These are phyloP conservation scores for Thymus mandschuricus DNA, from an alignment of 257 asterid species.

Conservation along the genomic window DNA sequence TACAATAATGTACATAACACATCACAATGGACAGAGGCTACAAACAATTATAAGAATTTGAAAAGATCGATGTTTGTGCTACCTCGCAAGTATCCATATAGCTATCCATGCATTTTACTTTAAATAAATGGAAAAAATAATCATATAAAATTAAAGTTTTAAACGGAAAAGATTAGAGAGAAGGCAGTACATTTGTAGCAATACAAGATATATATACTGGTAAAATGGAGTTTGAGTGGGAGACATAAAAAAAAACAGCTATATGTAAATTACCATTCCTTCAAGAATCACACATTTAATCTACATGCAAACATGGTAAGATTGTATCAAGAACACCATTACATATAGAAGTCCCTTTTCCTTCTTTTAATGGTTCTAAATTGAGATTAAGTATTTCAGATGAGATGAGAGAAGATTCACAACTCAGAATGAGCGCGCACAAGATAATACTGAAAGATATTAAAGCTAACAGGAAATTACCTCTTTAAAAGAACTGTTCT, in stretches of 20 bases:
- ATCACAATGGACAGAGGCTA: slow-evolving; percentile 2
- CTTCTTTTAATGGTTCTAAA: not conserved
- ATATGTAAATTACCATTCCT: not conserved
- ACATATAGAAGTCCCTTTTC: not conserved
- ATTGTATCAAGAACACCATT: not conserved
- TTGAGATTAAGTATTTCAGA: not conserved
- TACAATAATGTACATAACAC: not conserved
- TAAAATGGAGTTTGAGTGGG: too few relatives aligned
- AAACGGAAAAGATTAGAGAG: not conserved
- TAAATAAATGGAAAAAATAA: too few relatives aligned
- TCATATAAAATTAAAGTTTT: not conserved
- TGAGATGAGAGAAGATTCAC: not conserved
- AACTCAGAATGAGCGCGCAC: not conserved
- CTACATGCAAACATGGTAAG: not conserved
- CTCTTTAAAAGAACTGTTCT: slow-evolving; percentile 93
- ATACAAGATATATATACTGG: not conserved
- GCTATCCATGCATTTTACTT: not conserved
- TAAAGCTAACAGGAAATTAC: slow-evolving; percentile 46
- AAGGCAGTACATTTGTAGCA: not conserved
- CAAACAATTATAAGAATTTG: slow-evolving; percentile 1
- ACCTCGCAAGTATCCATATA: not conserved
- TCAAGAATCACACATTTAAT: not conserved
- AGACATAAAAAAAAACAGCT: not conserved
- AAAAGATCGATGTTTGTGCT: not conserved
- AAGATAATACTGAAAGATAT: not conserved